Conservation (phyloP, 495 filamentous ascomycete genomes). For the Aspergillus ostianus region DNA sequence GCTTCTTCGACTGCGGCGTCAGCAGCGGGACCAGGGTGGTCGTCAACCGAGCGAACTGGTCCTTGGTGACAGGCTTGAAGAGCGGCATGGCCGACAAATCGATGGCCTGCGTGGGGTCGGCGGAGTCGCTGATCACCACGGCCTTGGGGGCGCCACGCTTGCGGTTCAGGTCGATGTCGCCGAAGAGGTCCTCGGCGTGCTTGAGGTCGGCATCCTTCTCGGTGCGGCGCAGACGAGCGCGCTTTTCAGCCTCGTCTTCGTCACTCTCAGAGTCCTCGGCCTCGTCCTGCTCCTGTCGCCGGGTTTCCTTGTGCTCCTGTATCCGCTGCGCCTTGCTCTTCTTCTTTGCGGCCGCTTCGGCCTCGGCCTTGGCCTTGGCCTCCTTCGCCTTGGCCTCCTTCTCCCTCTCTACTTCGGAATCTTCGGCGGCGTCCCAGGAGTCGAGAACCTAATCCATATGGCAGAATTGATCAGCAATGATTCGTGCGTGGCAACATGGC, state of each 20-base stretch:
- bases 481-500: background rate
- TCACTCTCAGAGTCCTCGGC: slow-evolving; percentile 55
- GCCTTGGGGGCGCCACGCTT: slow-evolving; percentile 59
- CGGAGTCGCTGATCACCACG: slow-evolving; percentile 62
- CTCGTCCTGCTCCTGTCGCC: slow-evolving; percentile 42
- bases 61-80: slow-evolving; percentile 86
- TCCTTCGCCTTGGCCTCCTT: slow-evolving; percentile 86
- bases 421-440: slow-evolving; percentile 95
- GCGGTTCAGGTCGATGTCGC: slow-evolving; percentile 67
- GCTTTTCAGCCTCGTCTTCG: slow-evolving; percentile 70
- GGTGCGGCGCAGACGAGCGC: slow-evolving; percentile 68
- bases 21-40: slow-evolving; percentile 76
- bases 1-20: slow-evolving; percentile 72
- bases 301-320: slow-evolving; percentile 63
- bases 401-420: slow-evolving; percentile 94
- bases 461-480: background rate
- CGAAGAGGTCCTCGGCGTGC: slow-evolving; percentile 91
- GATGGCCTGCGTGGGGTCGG: slow-evolving; percentile 72
- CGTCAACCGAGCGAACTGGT: slow-evolving; percentile 74
- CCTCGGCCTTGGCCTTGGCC: slow-evolving; percentile 83
- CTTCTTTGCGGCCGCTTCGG: slow-evolving; percentile 88
- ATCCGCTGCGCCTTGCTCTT: slow-evolving; percentile 87
- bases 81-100: slow-evolving; percentile 76
- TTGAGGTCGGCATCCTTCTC: slow-evolving; percentile 88
- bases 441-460: slow-evolving; percentile 70